phyloP scores from a whole-genome alignment of 257 asterid genomes.

The Sherardia arvensis region DNA sequence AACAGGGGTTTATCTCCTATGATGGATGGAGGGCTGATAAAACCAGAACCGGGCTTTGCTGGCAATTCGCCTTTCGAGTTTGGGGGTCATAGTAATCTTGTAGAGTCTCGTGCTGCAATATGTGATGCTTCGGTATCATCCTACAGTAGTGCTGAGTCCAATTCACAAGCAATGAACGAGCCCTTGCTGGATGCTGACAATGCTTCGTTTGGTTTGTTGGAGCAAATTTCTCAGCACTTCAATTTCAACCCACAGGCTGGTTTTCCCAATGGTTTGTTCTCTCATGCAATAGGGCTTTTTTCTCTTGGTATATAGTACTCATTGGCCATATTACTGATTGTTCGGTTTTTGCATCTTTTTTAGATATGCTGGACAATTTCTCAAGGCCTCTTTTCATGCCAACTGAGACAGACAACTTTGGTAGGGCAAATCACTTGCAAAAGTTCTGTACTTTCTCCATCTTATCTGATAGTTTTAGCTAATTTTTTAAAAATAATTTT shows the following conservation, averaged over 20 bases:
- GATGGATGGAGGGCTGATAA: slow-evolving; percentile 43
- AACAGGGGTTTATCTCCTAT: slow-evolving; percentile 40
- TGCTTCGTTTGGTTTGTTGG: slow-evolving; percentile 48
- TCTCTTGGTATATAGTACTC: not conserved
- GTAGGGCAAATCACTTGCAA: slow-evolving; percentile 28
- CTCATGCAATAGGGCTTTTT: slow-evolving; percentile 11
- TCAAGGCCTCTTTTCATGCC: slow-evolving; percentile 50
- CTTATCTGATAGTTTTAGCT: not conserved
- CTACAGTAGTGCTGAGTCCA: slow-evolving; percentile 54
- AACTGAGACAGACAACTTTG: slow-evolving; percentile 46
- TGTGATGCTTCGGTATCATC: slow-evolving; percentile 60
- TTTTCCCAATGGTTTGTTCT: slow-evolving; percentile 43
- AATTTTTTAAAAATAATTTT: not conserved
- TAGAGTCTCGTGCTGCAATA: slow-evolving; percentile 49
- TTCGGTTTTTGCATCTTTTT: slow-evolving; percentile 12
- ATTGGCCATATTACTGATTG: not conserved
- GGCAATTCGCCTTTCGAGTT: slow-evolving; percentile 46
- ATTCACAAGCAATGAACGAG: slow-evolving; percentile 46
- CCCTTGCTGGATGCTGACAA: slow-evolving; percentile 51
- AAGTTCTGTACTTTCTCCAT: not conserved
- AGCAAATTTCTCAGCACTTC: slow-evolving; percentile 41
- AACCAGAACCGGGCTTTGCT: slow-evolving; percentile 48
- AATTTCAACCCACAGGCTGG: slow-evolving; percentile 48
- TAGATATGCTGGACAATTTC: slow-evolving; percentile 56
- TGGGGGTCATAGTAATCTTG: slow-evolving; percentile 41